Percentiles rank a stretch among this genome's conserved stretches.
phyloP scores from a whole-genome alignment of 179 eudicot species.

The Gypsophila paniculata region DNA sequence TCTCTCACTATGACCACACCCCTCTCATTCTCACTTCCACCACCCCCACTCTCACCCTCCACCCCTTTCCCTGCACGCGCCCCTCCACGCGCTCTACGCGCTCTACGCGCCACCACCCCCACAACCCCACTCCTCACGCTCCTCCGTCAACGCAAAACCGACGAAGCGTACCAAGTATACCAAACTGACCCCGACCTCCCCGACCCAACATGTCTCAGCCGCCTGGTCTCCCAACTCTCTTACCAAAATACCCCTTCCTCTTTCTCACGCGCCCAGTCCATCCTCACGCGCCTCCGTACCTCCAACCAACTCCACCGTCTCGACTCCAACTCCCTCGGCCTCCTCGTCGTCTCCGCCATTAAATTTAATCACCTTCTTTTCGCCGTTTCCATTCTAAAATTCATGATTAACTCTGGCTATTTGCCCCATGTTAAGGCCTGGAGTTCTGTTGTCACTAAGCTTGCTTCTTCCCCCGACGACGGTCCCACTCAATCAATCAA shows the following conservation, averaged over 20 bases:
- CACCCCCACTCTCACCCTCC: conserved; percentile 25
- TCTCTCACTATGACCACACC: not conserved
- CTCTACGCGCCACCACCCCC: conserved; percentile 15
- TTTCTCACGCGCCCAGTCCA: conserved; percentile 72
- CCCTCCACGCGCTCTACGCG: conserved; percentile 13
- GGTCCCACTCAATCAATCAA: conserved; percentile 62
- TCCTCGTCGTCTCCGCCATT: conserved; percentile 71
- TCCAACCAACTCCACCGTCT: conserved; percentile 83
- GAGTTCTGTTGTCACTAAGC: conserved; percentile 80
- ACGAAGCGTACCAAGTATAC: conserved; percentile 72
- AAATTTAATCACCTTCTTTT: conserved; percentile 68
- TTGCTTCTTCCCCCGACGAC: conserved; percentile 60
- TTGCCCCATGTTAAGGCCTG: conserved; percentile 96
- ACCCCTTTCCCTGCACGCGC: conserved; percentile 18
- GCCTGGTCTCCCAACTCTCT: conserved; percentile 72
- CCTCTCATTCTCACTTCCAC: not conserved
- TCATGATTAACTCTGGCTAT: conserved; percentile 77
- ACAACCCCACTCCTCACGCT: conserved; percentile 38
- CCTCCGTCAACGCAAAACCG: conserved; percentile 76
- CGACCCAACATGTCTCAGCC: conserved; percentile 76
- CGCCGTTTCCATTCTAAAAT: conserved; percentile 63
- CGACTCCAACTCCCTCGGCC: conserved; percentile 84
- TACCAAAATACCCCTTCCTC: conserved; percentile 52
- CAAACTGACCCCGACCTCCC: conserved; percentile 49
- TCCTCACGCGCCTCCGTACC: conserved; percentile 71